phyloP scores from a whole-genome alignment of 345 rosid species.

The Syzygium jambos region DNA sequence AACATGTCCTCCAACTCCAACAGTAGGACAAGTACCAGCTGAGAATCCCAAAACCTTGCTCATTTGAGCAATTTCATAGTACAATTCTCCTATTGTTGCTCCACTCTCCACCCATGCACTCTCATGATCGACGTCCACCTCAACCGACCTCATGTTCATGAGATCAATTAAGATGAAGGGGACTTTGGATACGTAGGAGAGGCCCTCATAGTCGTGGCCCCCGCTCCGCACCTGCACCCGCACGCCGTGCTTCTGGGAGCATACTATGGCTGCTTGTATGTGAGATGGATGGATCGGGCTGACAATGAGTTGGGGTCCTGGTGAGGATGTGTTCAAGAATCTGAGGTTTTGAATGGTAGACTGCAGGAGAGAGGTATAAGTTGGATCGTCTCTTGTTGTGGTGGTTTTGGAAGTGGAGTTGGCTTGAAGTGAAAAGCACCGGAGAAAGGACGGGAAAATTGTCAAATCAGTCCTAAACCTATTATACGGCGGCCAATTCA shows the following conservation, averaged over 20 bases:
- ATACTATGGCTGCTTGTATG: constrained; percentile 49
- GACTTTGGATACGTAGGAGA: constrained; percentile 40
- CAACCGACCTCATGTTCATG: constrained; percentile 28
- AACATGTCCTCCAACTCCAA: constrained; percentile 58
- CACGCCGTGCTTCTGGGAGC: constrained; percentile 27
- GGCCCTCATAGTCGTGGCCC: constrained; percentile 63
- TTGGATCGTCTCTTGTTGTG: neutral
- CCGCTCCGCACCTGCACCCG: constrained; percentile 53
- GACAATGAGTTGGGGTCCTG: constrained; percentile 53
- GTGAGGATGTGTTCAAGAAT: constrained; percentile 22
- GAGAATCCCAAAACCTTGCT: constrained; percentile 56
- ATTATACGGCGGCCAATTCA: too few relatives aligned
- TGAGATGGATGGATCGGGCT: constrained; percentile 38
- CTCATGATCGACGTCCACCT: constrained; percentile 19
- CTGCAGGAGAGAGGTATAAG: neutral
- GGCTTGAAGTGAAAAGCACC: neutral
- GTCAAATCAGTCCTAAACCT: too few relatives aligned
- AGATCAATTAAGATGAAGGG: constrained; percentile 60
- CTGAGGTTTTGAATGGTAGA: constrained; percentile 45
- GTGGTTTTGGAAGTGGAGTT: neutral
- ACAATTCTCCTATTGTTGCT: constrained; percentile 62
- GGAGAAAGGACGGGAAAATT: too few relatives aligned
- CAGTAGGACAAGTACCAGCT: constrained; percentile 48
- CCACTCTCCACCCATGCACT: constrained; percentile 71
- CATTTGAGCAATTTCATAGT: constrained; percentile 43